Percentiles rank a stretch among this genome's conserved stretches.
These are phyloP conservation scores for Arabidopsis lyrata DNA, from an alignment of 441 rosid species.

Conservation along the genomic window DNA sequence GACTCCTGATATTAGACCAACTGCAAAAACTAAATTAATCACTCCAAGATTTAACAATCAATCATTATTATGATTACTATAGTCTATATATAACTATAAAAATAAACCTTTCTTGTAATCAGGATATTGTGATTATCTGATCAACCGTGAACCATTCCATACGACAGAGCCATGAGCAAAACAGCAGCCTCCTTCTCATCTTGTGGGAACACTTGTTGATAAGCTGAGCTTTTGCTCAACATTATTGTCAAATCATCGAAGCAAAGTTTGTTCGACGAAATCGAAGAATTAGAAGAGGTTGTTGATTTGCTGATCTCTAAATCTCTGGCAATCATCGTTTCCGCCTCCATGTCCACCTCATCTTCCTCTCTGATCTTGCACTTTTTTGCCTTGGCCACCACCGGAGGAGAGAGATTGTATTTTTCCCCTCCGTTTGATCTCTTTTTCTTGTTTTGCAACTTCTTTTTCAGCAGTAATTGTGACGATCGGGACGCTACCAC, in stretches of 20 bases:
- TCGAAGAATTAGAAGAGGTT: conserved; percentile 45
- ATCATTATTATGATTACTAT: conserved; percentile 36
- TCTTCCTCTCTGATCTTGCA: conserved; percentile 50
- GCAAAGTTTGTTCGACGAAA: conserved; percentile 56
- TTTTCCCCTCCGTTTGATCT: conserved; percentile 47
- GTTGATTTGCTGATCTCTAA: conserved; percentile 43
- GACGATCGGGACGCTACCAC: conserved; percentile 31
- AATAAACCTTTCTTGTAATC: conserved; percentile 33
- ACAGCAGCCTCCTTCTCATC: conserved; percentile 96
- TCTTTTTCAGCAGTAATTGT: conserved; percentile 40
- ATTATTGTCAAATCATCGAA: conserved; percentile 71
- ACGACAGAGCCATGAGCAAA: conserved; percentile 89
- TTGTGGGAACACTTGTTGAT: conserved; percentile 82
- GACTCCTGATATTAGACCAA: conserved; percentile 34
- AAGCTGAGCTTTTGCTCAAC: conserved; percentile 72
- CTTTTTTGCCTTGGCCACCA: conserved; percentile 56
- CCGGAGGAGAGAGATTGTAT: conserved; percentile 46
- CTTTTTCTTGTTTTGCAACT: conserved; percentile 58
- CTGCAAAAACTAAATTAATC: conserved; percentile 36
- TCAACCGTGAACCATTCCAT: conserved; percentile 80
- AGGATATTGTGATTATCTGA: conserved; percentile 32
- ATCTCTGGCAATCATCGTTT: conserved; percentile 18
- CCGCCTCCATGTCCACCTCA: neutral
- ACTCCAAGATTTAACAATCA: conserved; percentile 38
- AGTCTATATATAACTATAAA: conserved; percentile 23